Evolutionary conservation across 2,329 filamentous ascomycete species (phyloP).

Genomic region (Fusarium guadeloupense): DNA sequence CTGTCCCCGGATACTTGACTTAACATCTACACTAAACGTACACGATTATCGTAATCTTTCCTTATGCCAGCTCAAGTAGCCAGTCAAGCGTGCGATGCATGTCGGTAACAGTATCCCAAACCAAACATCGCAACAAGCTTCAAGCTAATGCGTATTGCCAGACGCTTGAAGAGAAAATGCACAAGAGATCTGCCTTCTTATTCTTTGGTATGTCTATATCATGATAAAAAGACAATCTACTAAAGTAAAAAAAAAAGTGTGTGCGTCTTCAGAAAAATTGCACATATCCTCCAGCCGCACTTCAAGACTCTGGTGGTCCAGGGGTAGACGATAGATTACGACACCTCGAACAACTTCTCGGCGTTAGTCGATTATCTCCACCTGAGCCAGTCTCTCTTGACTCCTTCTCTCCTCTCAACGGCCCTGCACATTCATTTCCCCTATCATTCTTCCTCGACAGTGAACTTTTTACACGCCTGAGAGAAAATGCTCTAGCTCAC

Average conservation of each 20-base stretch:
- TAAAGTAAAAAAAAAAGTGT: not conserved
- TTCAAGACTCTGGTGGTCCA: not conserved
- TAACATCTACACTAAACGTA: not conserved
- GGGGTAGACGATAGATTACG: not conserved
- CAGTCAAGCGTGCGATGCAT: conserved; percentile 7
- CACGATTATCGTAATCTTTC: not conserved
- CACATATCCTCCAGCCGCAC: not conserved
- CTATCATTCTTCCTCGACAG: conserved; percentile 27
- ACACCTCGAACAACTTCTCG: not conserved
- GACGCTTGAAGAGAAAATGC: conserved; percentile 33
- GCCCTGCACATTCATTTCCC: conserved; percentile 3
- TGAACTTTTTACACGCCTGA: conserved; percentile 9
- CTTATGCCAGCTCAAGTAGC: not conserved
- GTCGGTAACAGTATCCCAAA: conserved; percentile 3
- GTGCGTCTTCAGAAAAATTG: conserved; percentile 6
- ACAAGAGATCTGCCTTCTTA: conserved; percentile 28
- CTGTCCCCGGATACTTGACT: too few species aligned
- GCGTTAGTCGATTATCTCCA: not conserved
- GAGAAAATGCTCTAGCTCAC: not conserved
- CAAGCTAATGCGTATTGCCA: not conserved
- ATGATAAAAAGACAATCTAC: not conserved
- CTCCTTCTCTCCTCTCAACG: not conserved
- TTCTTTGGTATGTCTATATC: conserved; percentile 15
- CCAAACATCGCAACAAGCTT: not conserved
- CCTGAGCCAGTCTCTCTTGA: not conserved